These are phyloP conservation scores for Crotalaria pallida DNA, from an alignment of 306 rosid genomes.

Conservation along the genomic window DNA sequence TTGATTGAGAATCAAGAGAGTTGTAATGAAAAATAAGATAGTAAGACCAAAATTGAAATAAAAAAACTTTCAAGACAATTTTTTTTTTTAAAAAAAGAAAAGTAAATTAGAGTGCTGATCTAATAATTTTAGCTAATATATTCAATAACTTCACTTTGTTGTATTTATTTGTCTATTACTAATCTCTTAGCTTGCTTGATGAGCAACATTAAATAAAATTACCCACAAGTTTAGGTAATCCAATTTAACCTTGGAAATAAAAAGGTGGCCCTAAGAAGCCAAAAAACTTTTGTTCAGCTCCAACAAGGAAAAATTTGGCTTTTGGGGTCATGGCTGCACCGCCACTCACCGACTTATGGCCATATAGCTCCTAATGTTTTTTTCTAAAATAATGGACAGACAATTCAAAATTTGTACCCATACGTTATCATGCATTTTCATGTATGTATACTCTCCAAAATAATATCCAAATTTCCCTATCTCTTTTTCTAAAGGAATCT, in stretches of 20 bases:
- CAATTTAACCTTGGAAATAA: neutral
- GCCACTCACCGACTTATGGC: conserved; percentile 31
- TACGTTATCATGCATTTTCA: conserved; percentile 21
- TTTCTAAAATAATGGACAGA: neutral
- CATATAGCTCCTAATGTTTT: neutral
- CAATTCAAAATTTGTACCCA: conserved; percentile 14
- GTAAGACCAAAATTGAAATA: no score
- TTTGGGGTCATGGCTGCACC: conserved; percentile 24
- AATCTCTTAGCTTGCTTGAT: conserved; percentile 2
- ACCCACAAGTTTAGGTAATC: conserved; percentile 3
- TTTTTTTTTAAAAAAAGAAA: no score
- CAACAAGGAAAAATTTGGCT: conserved; percentile 18
- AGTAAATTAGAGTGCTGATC: no score
- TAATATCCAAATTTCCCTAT: conserved; percentile 17
- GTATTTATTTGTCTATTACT: neutral
- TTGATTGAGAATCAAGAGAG: no score
- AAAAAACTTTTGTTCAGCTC: conserved; percentile 11
- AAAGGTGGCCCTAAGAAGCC: neutral
- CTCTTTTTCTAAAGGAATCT: conserved; percentile 32
- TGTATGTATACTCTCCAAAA: conserved; percentile 28
- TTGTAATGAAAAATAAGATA: no score
- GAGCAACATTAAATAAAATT: neutral
- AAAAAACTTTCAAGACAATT: no score
- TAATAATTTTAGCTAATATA: no score
- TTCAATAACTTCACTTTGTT: neutral